These are phyloP conservation scores for Fusarium sp. DNA, from an alignment of 2,329 filamentous ascomycete species.

Conservation along the genomic window DNA sequence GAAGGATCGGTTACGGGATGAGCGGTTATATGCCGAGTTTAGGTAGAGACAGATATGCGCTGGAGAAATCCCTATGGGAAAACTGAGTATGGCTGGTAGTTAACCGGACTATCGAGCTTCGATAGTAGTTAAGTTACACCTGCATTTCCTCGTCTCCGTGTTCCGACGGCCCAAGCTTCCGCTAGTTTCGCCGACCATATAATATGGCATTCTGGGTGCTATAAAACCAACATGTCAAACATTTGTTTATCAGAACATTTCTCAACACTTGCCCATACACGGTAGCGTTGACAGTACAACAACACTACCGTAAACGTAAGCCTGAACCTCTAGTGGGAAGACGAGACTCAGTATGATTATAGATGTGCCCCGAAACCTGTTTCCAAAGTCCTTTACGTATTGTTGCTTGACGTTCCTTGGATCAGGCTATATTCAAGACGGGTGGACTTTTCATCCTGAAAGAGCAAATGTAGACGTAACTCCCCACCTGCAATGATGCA, in stretches of 20 bases:
- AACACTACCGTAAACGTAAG: neutral
- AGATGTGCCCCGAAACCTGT: neutral
- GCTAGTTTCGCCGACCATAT: neutral
- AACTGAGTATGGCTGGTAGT: neutral
- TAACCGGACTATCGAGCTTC: neutral
- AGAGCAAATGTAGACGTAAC: slow-evolving; percentile 1
- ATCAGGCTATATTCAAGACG: neutral
- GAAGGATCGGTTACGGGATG: slow-evolving; percentile 18
- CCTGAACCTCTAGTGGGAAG: neutral
- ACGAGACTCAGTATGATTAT: neutral
- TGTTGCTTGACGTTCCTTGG: neutral
- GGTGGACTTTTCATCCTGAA: neutral
- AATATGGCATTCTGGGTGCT: neutral
- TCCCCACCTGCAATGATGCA: neutral
- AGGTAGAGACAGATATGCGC: neutral
- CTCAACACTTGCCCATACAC: neutral
- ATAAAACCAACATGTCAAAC: neutral
- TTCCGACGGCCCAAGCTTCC: neutral
- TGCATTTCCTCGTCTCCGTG: neutral
- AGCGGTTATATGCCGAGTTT: neutral
- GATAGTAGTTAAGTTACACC: neutral
- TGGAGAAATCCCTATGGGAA: neutral
- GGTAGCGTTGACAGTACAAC: neutral
- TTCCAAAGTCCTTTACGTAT: neutral
- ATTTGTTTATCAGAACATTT: neutral